Base-by-base conservation (phyloP, 2,329 filamentous ascomycete species). In the Colletotrichum eleusines region DNA sequence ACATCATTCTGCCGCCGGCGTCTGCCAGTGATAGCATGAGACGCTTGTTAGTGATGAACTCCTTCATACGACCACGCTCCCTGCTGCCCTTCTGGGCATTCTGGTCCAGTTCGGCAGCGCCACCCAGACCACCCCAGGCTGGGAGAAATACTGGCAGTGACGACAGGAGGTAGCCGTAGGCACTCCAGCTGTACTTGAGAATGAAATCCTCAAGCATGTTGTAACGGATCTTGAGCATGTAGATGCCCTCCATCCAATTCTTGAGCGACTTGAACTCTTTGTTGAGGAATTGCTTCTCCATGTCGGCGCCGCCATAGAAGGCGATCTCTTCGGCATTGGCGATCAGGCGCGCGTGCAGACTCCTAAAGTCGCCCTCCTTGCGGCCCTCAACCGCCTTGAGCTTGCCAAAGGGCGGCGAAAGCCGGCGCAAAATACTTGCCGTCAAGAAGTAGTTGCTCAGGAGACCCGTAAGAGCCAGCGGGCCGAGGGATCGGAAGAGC, bases 151-250 rank as follows among this genome's bases (percentile, higher is more conserved):
- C 92, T 0, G 96, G 96, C 14, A 99, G 85, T 3, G 95, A 97
- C 1, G 95, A 96, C 67, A 99, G 87, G 44, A 98, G 87, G 77
- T 99, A 99, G 44, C 96, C 96, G 78, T 98, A 97, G 0, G 96
- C 96, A 73, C 95, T 98, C 96, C 96, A 99, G 74, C 94, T 96
- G 79, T 99, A 99, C 80, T 99, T 99, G 71, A 99, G 85, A 59
- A 99, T 94, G 77, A 99, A 97, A 79, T 99, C 96, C 79, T 99
- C 96, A 0, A 99, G 90, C 84, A 99, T 99, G 79, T 98, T 99
- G 84, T 99, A 99, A 20, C 94, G 91, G 74, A 99, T 97, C 82
- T 98, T 98, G 74, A 98, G 90, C 80, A 94, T 95, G 82, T 99
- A 99, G 74, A 99, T 98, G 54, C 94, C 92, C 80, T 99, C 96